Conservation (phyloP, 441 rosid genomes). For the Corymbia citriodora region DNA sequence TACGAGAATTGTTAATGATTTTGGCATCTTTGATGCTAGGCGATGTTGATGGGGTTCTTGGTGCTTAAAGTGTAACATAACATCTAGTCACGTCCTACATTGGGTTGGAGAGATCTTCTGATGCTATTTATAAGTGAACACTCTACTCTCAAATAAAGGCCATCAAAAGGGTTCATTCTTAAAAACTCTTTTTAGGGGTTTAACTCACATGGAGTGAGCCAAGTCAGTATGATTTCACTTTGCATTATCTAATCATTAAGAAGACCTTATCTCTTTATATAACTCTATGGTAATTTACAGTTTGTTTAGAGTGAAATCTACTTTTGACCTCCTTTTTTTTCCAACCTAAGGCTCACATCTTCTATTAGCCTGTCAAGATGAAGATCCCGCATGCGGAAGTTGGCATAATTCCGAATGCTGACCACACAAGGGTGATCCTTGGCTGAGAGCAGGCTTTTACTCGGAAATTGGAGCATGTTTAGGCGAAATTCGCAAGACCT, state of each 20-base stretch:
- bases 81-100: neutral
- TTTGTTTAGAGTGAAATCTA: neutral
- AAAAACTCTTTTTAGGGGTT: neutral
- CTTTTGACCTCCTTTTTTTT: neutral
- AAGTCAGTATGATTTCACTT: neutral
- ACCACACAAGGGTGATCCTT: slow-evolving; percentile 42
- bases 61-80: neutral
- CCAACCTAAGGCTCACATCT: too few species aligned
- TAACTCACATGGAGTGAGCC: neutral
- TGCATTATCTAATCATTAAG: neutral
- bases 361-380: slow-evolving; percentile 14
- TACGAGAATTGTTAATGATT: neutral
- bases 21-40: neutral
- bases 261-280: neutral
- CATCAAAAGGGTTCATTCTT: neutral
- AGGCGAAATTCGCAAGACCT: slow-evolving; percentile 10
- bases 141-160: neutral
- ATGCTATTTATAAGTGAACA: neutral
- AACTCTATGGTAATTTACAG: neutral
- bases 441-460: slow-evolving; percentile 45
- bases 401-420: slow-evolving; percentile 31
- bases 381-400: slow-evolving; percentile 38
- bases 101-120: too few species aligned
- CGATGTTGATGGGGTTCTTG: neutral
- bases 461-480: slow-evolving; percentile 27